phyloP scores from a whole-genome alignment of 176 grass and related monocot species.

The Aegilops speltoides region DNA sequence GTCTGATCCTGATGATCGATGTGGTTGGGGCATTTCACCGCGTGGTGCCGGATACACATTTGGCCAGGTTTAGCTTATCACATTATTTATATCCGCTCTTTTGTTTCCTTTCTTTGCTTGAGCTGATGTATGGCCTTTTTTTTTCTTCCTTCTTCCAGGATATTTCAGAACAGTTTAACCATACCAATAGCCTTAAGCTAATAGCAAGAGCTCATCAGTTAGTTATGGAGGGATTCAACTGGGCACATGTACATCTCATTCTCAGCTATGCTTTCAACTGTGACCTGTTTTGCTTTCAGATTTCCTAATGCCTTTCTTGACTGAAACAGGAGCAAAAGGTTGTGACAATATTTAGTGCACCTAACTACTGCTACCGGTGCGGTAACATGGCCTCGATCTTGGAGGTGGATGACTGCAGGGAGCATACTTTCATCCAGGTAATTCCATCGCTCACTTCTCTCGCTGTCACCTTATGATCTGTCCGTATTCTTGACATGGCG shows the following conservation, averaged over 20 bases:
- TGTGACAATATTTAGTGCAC: conserved; percentile 72
- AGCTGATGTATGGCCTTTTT: background rate
- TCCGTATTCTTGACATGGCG: background rate
- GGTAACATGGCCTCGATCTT: conserved; percentile 81
- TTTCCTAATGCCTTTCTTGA: background rate
- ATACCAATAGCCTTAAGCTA: conserved; percentile 68
- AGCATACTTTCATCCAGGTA: conserved; percentile 77
- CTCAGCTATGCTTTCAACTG: background rate
- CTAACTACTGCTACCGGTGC: conserved; percentile 74
- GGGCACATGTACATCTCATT: conserved; percentile 54
- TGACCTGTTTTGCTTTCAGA: background rate
- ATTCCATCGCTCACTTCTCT: background rate
- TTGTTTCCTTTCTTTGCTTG: background rate
- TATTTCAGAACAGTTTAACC: conserved; percentile 80
- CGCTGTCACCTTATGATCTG: background rate
- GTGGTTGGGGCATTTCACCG: conserved; percentile 74
- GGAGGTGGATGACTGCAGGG: conserved; percentile 73
- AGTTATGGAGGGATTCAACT: conserved; percentile 77
- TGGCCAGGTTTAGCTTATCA: conserved; percentile 45
- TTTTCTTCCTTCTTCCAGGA: conserved; percentile 26
- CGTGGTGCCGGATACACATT: conserved; percentile 75
- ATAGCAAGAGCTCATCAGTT: conserved; percentile 77
- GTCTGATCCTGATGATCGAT: conserved; percentile 71
- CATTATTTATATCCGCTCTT: background rate
- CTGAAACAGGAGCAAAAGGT: conserved; percentile 67